Evolutionary conservation across 805 yeast genomes (phyloP).

Genomic region (Komagataella pastoris): DNA sequence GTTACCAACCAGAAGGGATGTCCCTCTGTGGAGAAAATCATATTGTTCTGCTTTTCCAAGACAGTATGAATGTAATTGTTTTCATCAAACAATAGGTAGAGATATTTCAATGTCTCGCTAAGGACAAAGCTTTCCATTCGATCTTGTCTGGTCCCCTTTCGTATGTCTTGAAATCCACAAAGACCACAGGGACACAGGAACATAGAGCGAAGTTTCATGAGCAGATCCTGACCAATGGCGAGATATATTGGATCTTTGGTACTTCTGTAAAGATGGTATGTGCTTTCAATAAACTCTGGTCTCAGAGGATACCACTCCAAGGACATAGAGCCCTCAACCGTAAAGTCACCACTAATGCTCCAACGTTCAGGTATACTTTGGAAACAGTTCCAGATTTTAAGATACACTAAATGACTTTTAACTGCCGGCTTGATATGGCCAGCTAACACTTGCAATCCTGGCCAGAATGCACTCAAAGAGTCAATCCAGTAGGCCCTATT

Average conservation of each 20-base stretch:
- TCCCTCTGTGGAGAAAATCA: slow-evolving; percentile 75
- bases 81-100: slow-evolving; percentile 68
- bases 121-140: slow-evolving; percentile 88
- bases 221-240: slow-evolving; percentile 55
- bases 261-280: slow-evolving; percentile 71
- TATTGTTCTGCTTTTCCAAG: slow-evolving; percentile 17
- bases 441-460: slow-evolving; percentile 69
- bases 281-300: slow-evolving; percentile 87
- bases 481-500: slow-evolving; percentile 63
- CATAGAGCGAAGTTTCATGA: slow-evolving; percentile 37
- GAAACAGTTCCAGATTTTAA: slow-evolving; percentile 69
- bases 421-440: slow-evolving; percentile 65
- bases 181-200: slow-evolving; percentile 67
- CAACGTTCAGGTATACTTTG: slow-evolving; percentile 87
- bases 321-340: slow-evolving; percentile 25
- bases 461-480: slow-evolving; percentile 76
- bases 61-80: slow-evolving; percentile 34
- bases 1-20: slow-evolving; percentile 70
- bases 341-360: slow-evolving; percentile 26
- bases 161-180: slow-evolving; percentile 59
- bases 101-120: slow-evolving; percentile 77
- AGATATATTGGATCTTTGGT: slow-evolving; percentile 78
- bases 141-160: slow-evolving; percentile 50
- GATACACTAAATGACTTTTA: slow-evolving; percentile 41
- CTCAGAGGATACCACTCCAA: slow-evolving; percentile 88